phyloP scores from a whole-genome alignment of 306 rosid species.

The Sicyos baderoa region DNA sequence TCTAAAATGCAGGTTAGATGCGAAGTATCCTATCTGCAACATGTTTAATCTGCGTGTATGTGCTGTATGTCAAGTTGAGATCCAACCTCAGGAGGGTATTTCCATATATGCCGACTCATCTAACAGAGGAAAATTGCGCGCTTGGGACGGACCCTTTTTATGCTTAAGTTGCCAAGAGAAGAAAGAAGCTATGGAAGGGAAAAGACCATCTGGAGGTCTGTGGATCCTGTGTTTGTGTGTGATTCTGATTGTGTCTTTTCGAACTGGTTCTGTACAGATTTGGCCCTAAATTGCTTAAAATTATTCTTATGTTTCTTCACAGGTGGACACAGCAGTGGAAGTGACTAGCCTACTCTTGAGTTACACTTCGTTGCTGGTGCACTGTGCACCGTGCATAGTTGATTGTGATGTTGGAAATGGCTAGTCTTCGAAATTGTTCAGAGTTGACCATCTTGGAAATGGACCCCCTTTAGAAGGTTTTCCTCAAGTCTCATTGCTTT shows the following conservation, averaged over 20 bases:
- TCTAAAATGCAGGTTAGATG: slow-evolving; percentile 62
- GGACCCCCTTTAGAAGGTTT: slow-evolving; percentile 24
- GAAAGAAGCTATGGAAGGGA: slow-evolving; percentile 99
- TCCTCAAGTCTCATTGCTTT: slow-evolving; percentile 39
- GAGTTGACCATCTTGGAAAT: slow-evolving; percentile 5
- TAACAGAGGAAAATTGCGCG: slow-evolving; percentile 59
- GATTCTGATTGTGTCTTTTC: slow-evolving; percentile 7
- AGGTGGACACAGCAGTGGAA: slow-evolving; percentile 80
- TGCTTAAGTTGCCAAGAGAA: slow-evolving; percentile 90
- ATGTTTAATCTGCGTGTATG: slow-evolving; percentile 93
- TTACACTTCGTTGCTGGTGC: slow-evolving; percentile 46
- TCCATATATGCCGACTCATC: slow-evolving; percentile 64
- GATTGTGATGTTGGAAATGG: slow-evolving; percentile 34
- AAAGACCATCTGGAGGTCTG: slow-evolving; percentile 51
- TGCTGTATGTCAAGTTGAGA: slow-evolving; percentile 91
- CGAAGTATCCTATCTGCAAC: slow-evolving; percentile 91
- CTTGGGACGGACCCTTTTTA: slow-evolving; percentile 99
- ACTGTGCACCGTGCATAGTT: slow-evolving; percentile 36
- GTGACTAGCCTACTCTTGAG: slow-evolving; percentile 56
- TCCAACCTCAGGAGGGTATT: slow-evolving; percentile 91
- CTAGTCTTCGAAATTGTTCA: slow-evolving; percentile 29
- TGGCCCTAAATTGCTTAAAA: not conserved
- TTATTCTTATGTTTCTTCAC: slow-evolving; percentile 28
- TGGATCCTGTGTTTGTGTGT: slow-evolving; percentile 23
- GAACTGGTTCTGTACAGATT: not conserved